These are phyloP conservation scores for Nigrospora sphaerica DNA, from an alignment of 2,329 filamentous ascomycete species.

Conservation along the genomic window DNA sequence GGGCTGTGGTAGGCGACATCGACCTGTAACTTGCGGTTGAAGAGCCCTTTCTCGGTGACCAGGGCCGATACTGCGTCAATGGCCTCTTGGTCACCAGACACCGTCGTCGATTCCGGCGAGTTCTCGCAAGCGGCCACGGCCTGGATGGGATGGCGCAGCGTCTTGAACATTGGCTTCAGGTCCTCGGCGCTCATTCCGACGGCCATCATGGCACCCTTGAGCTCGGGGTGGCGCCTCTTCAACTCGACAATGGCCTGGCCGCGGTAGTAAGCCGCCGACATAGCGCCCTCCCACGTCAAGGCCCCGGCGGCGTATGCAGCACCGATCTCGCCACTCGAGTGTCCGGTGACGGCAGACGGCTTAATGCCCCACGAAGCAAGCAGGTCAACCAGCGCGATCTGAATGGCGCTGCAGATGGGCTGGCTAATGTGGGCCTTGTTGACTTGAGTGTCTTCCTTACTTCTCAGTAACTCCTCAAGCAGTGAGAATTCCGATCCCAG, in stretches of 20 bases:
- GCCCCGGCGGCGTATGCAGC: constrained; percentile 18
- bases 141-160: constrained; percentile 14
- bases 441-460: constrained; percentile 12
- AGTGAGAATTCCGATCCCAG: constrained; percentile 14
- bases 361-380: constrained; percentile 19
- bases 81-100: constrained; percentile 13
- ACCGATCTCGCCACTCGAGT: constrained; percentile 13
- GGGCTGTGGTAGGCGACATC: constrained; percentile 16
- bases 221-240: constrained; percentile 25
- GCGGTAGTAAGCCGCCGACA: constrained; percentile 23
- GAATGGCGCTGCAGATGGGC: constrained; percentile 30
- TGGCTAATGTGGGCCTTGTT: constrained; percentile 21
- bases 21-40: constrained; percentile 15
- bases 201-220: constrained; percentile 45
- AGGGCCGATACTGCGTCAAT: constrained; percentile 11
- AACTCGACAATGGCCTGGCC: constrained; percentile 31
- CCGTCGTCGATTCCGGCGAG: constrained; percentile 12
- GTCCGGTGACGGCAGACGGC: constrained; percentile 18
- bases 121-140: constrained; percentile 16
- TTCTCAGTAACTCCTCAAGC: constrained; percentile 9
- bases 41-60: constrained; percentile 8
- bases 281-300: constrained; percentile 12
- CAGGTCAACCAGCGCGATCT: constrained; percentile 30
- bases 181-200: constrained; percentile 35
- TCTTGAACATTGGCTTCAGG: constrained; percentile 17